Evolutionary conservation across 805 yeast genomes (phyloP).

Genomic region (Jamesozyma piceae): DNA sequence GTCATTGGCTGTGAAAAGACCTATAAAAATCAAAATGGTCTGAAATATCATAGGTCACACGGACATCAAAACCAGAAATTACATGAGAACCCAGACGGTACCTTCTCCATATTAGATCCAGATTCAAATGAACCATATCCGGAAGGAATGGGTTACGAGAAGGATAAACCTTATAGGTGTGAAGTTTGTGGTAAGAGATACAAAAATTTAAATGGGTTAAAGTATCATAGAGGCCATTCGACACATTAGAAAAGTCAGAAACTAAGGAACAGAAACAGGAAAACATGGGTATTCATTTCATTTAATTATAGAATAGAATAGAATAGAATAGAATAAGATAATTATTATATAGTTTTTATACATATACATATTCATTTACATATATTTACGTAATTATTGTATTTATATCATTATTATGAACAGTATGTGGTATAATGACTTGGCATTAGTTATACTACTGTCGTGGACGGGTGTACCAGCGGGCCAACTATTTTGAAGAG

Average conservation of each 20-base stretch:
- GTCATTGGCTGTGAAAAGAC: slow-evolving; percentile 97
- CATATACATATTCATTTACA: too few relatives aligned
- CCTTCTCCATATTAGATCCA: slow-evolving; percentile 87
- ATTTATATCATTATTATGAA: too few relatives aligned
- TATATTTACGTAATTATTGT: too few relatives aligned
- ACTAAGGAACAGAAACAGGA: too few relatives aligned
- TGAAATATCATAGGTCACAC: slow-evolving; percentile 89
- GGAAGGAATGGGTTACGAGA: slow-evolving; percentile 90
- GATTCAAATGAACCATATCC: slow-evolving; percentile 80
- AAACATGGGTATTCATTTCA: too few relatives aligned
- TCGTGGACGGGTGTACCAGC: too few relatives aligned
- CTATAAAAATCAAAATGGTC: slow-evolving; percentile 93
- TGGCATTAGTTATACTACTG: too few relatives aligned
- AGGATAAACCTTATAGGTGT: slow-evolving; percentile 96
- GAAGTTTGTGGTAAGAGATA: slow-evolving; percentile 97
- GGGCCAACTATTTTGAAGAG: too few relatives aligned
- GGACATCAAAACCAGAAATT: slow-evolving; percentile 95
- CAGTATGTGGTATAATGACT: too few relatives aligned
- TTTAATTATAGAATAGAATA: too few relatives aligned
- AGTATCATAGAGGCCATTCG: slow-evolving; percentile 96
- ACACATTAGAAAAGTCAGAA: slow-evolving; percentile 82
- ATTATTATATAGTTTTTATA: too few relatives aligned
- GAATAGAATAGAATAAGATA: too few relatives aligned
- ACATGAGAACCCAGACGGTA: slow-evolving; percentile 86
- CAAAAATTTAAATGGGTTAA: slow-evolving; percentile 90